Conservation (phyloP, 306 rosid genomes). For the Astragalus membranaceus region DNA sequence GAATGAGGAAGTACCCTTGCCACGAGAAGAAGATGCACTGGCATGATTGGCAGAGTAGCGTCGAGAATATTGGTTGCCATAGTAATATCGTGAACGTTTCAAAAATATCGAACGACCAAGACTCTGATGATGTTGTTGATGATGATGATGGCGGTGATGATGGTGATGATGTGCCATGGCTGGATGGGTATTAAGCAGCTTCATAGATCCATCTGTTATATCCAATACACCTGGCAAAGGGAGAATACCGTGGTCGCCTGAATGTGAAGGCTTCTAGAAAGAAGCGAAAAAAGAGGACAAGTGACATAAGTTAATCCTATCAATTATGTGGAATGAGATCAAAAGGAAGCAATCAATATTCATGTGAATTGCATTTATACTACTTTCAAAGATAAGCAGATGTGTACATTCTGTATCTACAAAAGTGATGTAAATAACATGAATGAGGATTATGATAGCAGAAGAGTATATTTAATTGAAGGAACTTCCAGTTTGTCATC, state of each 20-base stretch:
- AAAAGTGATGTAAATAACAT: conserved; percentile 14
- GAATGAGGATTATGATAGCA: neutral
- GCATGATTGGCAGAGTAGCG: conserved; percentile 58
- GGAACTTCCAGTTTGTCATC: neutral
- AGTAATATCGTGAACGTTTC: conserved; percentile 80
- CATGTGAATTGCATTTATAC: conserved; percentile 7
- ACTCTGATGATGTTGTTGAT: conserved; percentile 39
- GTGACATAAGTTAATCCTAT: neutral
- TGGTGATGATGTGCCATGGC: conserved; percentile 48
- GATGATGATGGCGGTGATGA: conserved; percentile 29
- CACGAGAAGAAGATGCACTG: conserved; percentile 57
- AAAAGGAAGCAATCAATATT: neutral
- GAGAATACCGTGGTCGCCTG: conserved; percentile 38
- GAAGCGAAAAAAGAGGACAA: neutral
- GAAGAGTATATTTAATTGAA: neutral
- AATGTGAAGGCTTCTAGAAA: conserved; percentile 44
- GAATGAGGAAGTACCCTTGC: conserved; percentile 39
- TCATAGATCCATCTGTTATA: conserved; percentile 44
- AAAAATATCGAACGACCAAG: conserved; percentile 64
- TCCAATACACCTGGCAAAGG: conserved; percentile 41
- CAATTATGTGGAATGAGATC: neutral
- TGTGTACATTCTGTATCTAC: conserved; percentile 10
- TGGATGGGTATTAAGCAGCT: conserved; percentile 39
- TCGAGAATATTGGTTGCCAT: conserved; percentile 78
- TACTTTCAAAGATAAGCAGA: conserved; percentile 13